Evolutionary conservation across 371 early-diverging fungal species (phyloP), one percentile per base, ranked within the genome.

Genomic region (Mortierella sp.): DNA sequence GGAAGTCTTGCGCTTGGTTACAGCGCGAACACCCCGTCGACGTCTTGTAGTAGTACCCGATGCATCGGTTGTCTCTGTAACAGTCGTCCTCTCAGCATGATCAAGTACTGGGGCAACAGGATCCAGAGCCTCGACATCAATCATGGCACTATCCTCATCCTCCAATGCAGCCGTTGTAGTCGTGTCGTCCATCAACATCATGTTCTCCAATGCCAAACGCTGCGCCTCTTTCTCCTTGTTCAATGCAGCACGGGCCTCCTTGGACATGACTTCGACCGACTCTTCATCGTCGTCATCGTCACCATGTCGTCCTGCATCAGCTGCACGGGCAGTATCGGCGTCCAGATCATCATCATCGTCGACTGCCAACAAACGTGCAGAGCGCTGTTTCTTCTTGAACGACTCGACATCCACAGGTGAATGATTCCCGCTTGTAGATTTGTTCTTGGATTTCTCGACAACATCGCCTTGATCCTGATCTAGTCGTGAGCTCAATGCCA

Each of bases 1-100:
- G 28, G 80, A 89, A 0, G 90, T 91, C 78, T 88, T 90, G 71
- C 88, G 89, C 75, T 89, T 89, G 2, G 86, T 84, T 5, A 92
- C 90, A n/a, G 89, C 83, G 45, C 89, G 87, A 1, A 57, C 19
- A n/a, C 88, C 88, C 0, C 88, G 82, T 48, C 70, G 72, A 28
- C 88, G 82, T 55, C 82, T 71, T 8, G 72, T 70, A 21, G 42
- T 38, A 34, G 68, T 28, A 19, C 44, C 77, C 3, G 42, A 68
- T 16, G 38, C 68, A 42, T 68, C 24, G 13, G 19, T 24, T 3
- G 68, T 68, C 52, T 73, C 65, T 10, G n/a, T 47, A n/a, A 72
- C 65, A 21, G 54, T 48, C 16, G 75, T 26, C 26, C 52, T 31
- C 38, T 47, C 60, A 14, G 34, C 38, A 13, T 21, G 63, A 47